These are phyloP conservation scores for Dissophora ornata DNA, from an alignment of 192 early-diverging fungal genomes.

Conservation along the genomic window DNA sequence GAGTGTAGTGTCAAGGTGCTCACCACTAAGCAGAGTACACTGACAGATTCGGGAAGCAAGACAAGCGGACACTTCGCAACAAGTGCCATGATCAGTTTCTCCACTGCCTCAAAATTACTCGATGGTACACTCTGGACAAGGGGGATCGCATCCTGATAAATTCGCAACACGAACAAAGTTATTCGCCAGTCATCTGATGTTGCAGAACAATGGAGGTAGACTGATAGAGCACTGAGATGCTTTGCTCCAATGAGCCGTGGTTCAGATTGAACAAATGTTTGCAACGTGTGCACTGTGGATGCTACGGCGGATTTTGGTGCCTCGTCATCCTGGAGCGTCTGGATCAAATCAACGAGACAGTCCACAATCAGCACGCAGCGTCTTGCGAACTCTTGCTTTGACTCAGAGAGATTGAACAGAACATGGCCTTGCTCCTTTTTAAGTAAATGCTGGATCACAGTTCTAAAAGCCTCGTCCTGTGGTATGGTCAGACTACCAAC, in stretches of 20 bases:
- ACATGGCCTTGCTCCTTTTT: constrained; percentile 19
- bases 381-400: constrained; percentile 19
- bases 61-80: constrained; percentile 40
- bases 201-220: constrained; percentile 35
- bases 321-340: constrained; percentile 44
- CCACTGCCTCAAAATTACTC: constrained; percentile 7
- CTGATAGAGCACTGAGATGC: constrained; percentile 25
- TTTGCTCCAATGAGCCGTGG: constrained; percentile 23
- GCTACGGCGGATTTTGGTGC: constrained; percentile 26
- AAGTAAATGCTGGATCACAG: constrained; percentile 16
- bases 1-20: constrained; percentile 73
- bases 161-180: constrained; percentile 48
- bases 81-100: constrained; percentile 20
- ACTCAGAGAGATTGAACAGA: not conserved
- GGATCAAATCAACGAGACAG: constrained; percentile 36
- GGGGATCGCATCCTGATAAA: constrained; percentile 28
- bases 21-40: constrained; percentile 81
- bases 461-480: constrained; percentile 28
- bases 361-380: constrained; percentile 30
- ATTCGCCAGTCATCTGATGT: constrained; percentile 41
- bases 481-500: constrained; percentile 12
- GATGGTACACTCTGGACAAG: constrained; percentile 14
- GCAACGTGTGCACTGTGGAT: constrained; percentile 31
- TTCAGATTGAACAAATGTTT: constrained; percentile 25
- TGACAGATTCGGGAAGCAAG: constrained; percentile 35